Evolutionary conservation across 495 filamentous ascomycete genomes (phyloP).

Genomic region (Evansstolkia leycettana): DNA sequence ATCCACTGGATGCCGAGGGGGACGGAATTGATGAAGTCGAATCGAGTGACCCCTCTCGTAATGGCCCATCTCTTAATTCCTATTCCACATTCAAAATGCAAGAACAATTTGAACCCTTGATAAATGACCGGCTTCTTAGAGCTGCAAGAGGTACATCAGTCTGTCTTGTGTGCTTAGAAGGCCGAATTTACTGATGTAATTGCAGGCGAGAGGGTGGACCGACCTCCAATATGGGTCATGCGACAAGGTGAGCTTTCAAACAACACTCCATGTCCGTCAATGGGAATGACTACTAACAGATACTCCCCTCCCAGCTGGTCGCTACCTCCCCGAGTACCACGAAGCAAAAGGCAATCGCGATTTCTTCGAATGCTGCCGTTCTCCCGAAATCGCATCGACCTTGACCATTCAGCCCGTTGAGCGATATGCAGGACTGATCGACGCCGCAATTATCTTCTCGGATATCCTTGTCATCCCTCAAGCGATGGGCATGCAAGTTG

Average conservation of each 20-base stretch:
- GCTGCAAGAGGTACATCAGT: slow-evolving; percentile 64
- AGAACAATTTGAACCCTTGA: slow-evolving; percentile 59
- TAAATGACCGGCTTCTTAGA: slow-evolving; percentile 83
- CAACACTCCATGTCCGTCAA: not conserved
- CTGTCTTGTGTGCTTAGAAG: not conserved
- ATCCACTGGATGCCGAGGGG: too few species aligned
- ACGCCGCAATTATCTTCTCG: slow-evolving; percentile 97
- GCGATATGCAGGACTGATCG: slow-evolving; percentile 77
- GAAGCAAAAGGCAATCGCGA: slow-evolving; percentile 77
- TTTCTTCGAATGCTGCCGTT: slow-evolving; percentile 95
- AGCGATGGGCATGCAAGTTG: slow-evolving; percentile 91
- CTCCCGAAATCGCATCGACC: slow-evolving; percentile 81
- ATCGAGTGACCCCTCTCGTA: slow-evolving; percentile 11
- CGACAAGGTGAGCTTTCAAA: slow-evolving; percentile 59
- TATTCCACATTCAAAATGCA: slow-evolving; percentile 37
- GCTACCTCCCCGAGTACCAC: slow-evolving; percentile 97
- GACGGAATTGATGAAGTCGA: not conserved
- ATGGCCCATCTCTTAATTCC: slow-evolving; percentile 5
- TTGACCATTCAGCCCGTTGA: slow-evolving; percentile 91
- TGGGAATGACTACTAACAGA: too few species aligned
- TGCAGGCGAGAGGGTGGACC: slow-evolving; percentile 76
- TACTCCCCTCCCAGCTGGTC: slow-evolving; percentile 72
- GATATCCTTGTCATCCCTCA: slow-evolving; percentile 97
- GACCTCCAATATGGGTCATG: slow-evolving; percentile 97
- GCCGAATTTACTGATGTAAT: slow-evolving; percentile 13